Conservation (phyloP, 352 stramenopile species). For the Phytophthora sp. region DNA sequence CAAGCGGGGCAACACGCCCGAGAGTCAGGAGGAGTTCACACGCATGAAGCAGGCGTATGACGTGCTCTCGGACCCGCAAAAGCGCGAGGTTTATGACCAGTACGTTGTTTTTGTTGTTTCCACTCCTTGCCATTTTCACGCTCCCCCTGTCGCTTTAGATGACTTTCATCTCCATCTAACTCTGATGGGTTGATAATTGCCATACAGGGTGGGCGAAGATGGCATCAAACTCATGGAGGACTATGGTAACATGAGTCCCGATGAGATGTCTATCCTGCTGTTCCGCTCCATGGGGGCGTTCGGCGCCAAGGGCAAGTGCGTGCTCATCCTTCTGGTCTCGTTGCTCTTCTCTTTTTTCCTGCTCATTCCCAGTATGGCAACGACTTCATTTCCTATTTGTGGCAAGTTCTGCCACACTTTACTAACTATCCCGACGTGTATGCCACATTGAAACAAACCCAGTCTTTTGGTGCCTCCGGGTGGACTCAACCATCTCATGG, state of each 20-base stretch:
- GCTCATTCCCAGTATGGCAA: conserved; percentile 78
- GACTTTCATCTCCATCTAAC: background rate
- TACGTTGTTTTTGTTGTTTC: conserved; percentile 27
- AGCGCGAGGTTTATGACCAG: conserved; percentile 85
- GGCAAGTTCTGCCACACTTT: conserved; percentile 13
- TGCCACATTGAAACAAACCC: background rate
- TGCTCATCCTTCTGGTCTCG: conserved; percentile 75
- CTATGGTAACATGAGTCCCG: conserved; percentile 81
- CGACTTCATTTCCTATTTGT: conserved; percentile 4
- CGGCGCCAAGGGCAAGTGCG: conserved; percentile 63
- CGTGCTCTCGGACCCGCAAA: conserved; percentile 89
- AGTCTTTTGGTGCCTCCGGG: conserved; percentile 88
- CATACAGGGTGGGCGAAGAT: conserved; percentile 77
- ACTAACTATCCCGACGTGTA: conserved; percentile 25
- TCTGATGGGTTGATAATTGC: conserved; percentile 1
- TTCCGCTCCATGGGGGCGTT: conserved; percentile 81
- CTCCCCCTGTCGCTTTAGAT: conserved; percentile 3
- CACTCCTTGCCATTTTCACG: conserved; percentile 2
- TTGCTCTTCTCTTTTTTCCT: conserved; percentile 87
- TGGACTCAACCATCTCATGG: conserved; percentile 77
- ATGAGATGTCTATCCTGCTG: conserved; percentile 72
- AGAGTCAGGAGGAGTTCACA: conserved; percentile 91
- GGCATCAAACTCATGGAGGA: conserved; percentile 91
- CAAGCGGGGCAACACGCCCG: conserved; percentile 84
- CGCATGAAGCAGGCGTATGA: conserved; percentile 94